Conservation (phyloP, 2,329 filamentous ascomycete species). For the Nemania sp. region DNA sequence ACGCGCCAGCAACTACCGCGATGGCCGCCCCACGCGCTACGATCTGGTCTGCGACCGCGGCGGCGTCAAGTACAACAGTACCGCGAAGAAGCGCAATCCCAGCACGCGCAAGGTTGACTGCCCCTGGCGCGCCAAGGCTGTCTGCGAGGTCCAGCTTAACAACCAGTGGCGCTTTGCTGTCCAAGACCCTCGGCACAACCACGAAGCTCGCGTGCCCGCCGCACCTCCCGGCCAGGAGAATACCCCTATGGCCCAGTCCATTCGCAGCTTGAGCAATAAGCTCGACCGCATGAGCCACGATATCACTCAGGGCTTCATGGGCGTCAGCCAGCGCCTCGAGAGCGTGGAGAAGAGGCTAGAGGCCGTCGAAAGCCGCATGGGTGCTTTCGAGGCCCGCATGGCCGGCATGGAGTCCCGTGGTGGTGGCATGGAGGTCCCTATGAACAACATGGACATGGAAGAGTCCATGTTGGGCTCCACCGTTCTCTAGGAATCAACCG, state of each 20-base stretch:
- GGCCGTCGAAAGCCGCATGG: slow-evolving; percentile 50
- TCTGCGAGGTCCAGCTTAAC: slow-evolving; percentile 64
- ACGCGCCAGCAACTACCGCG: slow-evolving; percentile 65
- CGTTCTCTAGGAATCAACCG: slow-evolving; percentile 40
- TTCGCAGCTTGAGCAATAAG: slow-evolving; percentile 62
- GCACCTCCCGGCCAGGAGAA: slow-evolving; percentile 60
- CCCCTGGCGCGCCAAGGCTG: slow-evolving; percentile 65
- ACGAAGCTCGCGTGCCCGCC: slow-evolving; percentile 60
- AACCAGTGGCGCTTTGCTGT: slow-evolving; percentile 68
- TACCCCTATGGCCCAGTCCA: slow-evolving; percentile 59
- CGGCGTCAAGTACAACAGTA: slow-evolving; percentile 67
- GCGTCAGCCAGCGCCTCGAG: slow-evolving; percentile 55
- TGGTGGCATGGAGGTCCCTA: slow-evolving; percentile 43
- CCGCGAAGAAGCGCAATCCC: slow-evolving; percentile 66
- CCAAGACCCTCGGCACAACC: slow-evolving; percentile 63
- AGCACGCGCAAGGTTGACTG: slow-evolving; percentile 67
- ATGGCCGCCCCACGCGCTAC: slow-evolving; percentile 64
- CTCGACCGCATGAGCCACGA: slow-evolving; percentile 62
- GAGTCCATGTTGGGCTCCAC: slow-evolving; percentile 41
- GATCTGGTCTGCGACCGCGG: slow-evolving; percentile 66
- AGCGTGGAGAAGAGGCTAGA: slow-evolving; percentile 60
- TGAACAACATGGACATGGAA: slow-evolving; percentile 46
- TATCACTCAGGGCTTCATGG: slow-evolving; percentile 54
- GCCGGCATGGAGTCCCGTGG: slow-evolving; percentile 43
- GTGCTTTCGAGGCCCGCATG: slow-evolving; percentile 43